A percentile compares a stretch with the other conserved stretches of the same genome.
phyloP scores from a whole-genome alignment of 2,329 filamentous ascomycete genomes.

The Tricladium varicosporioides region DNA sequence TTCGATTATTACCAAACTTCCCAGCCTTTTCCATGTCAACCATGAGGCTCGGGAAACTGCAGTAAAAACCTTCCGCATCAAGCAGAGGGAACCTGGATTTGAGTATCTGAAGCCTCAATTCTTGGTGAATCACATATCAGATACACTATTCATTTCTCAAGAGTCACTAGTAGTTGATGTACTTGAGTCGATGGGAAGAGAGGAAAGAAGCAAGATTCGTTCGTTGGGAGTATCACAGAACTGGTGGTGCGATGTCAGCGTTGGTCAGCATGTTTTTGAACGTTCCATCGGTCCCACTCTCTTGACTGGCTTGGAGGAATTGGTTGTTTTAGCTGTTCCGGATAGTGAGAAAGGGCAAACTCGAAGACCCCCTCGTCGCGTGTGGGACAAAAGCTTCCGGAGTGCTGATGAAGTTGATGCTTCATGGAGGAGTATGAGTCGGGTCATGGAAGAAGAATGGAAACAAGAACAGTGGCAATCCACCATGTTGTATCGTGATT shows the following conservation, averaged over 20 bases:
- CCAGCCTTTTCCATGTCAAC: constrained; percentile 1
- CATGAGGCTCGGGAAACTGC: neutral
- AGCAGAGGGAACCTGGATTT: neutral
- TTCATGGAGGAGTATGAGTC: neutral
- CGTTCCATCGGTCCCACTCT: neutral
- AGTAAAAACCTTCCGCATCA: neutral
- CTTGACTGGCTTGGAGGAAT: neutral
- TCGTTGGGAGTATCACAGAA: neutral
- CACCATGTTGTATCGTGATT: neutral
- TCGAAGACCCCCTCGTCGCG: neutral
- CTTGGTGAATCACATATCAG: neutral
- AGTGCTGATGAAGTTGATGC: neutral
- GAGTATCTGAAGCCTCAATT: neutral
- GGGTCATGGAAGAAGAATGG: neutral
- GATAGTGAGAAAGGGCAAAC: neutral
- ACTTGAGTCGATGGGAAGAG: neutral
- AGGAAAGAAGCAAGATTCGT: neutral
- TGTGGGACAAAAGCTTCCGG: neutral
- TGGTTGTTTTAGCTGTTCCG: neutral
- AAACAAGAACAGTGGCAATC: neutral
- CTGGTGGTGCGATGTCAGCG: neutral
- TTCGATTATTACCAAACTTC: neutral
- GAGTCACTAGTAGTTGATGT: neutral
- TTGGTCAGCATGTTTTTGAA: neutral
- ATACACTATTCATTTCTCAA: neutral